These are phyloP conservation scores for Rhodosporidiobolus sp. DNA, from an alignment of 768 basidiomycete species.

Conservation along the genomic window DNA sequence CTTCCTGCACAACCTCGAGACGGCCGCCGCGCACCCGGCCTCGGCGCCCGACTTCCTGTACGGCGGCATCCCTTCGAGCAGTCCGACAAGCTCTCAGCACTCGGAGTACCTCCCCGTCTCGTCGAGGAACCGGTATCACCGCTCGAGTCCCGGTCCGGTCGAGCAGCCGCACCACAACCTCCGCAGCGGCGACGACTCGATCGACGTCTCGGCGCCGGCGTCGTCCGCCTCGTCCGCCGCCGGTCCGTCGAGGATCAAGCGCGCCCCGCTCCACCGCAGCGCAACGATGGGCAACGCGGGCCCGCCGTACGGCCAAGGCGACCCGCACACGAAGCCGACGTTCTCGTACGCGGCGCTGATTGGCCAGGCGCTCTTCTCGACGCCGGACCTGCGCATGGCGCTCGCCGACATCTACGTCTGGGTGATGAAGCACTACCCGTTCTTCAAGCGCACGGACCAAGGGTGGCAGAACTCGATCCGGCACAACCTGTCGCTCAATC, in stretches of 20 bases:
- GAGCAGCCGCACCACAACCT: neutral
- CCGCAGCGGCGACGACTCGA: slow-evolving; percentile 4
- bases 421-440: slow-evolving; percentile 89
- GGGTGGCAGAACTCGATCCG: slow-evolving; percentile 99
- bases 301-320: slow-evolving; percentile 4
- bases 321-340: slow-evolving; percentile 58
- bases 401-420: slow-evolving; percentile 95
- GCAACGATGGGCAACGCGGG: neutral
- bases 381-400: slow-evolving; percentile 75
- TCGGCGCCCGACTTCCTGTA: slow-evolving; percentile 38
- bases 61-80: slow-evolving; percentile 21
- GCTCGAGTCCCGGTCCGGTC: slow-evolving; percentile 34
- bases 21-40: slow-evolving; percentile 8
- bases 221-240: neutral
- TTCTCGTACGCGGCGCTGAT: slow-evolving; percentile 92
- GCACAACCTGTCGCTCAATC: slow-evolving; percentile 90
- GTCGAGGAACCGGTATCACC: slow-evolving; percentile 3
- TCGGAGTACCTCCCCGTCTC: slow-evolving; percentile 33
- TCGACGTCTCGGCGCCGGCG: neutral
- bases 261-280: neutral
- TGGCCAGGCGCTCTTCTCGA: slow-evolving; percentile 87
- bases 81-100: slow-evolving; percentile 27
- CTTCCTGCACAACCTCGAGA: neutral
- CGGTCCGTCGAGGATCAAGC: neutral
- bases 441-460: slow-evolving; percentile 84